Evolutionary conservation across 305 asterid species (phyloP).

Genomic region (Fraxinus floribunda): DNA sequence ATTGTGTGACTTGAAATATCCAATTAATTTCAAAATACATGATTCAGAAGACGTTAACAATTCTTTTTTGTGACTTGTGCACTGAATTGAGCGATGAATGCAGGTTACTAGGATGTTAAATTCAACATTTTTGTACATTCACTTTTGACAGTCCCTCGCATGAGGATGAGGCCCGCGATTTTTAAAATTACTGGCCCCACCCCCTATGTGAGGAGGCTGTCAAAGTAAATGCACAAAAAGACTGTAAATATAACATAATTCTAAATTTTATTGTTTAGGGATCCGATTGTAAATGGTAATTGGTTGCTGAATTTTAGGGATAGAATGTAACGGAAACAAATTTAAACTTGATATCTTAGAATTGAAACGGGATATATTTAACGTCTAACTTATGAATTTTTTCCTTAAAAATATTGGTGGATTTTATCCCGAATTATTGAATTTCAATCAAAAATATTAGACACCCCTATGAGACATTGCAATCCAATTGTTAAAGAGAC

Average conservation of each 20-base stretch:
- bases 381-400: not conserved
- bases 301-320: not conserved
- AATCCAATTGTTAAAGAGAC: not conserved
- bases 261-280: not conserved
- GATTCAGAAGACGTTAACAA: not conserved
- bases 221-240: too few relatives aligned
- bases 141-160: too few relatives aligned
- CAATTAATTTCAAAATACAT: not conserved
- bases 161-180: too few relatives aligned
- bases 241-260: too few relatives aligned
- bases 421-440: not conserved
- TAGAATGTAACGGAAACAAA: not conserved
- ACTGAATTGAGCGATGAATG: not conserved
- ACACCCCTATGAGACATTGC: not conserved
- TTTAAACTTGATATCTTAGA: not conserved
- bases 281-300: not conserved
- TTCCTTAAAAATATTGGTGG: not conserved
- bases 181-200: too few relatives aligned
- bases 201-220: too few relatives aligned
- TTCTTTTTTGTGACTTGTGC: not conserved
- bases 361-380: not conserved
- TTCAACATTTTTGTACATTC: too few relatives aligned
- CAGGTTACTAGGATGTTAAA: too few relatives aligned
- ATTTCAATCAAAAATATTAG: not conserved
- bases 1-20: not conserved